phyloP scores from a whole-genome alignment of 352 stramenopile species.

The Elongisporangium undulatum region DNA sequence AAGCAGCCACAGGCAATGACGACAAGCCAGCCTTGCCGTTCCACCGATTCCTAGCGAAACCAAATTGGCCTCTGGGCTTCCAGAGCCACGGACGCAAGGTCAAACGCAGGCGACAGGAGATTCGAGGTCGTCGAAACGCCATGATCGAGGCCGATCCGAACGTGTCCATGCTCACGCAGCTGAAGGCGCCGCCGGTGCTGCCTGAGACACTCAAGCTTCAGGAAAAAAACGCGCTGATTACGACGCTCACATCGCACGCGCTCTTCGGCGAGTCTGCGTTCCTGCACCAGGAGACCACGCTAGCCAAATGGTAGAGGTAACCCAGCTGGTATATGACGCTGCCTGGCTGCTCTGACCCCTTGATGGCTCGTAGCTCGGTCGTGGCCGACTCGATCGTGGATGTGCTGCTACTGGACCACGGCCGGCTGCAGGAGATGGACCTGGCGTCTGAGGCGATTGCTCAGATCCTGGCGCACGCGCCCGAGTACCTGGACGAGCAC shows the following conservation, averaged over 20 bases:
- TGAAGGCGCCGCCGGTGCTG: slow-evolving; percentile 9
- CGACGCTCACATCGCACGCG: slow-evolving; percentile 37
- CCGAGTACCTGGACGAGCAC: slow-evolving; percentile 57
- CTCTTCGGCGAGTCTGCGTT: slow-evolving; percentile 66
- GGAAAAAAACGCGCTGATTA: slow-evolving; percentile 41
- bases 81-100: slow-evolving; percentile 19
- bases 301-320: slow-evolving; percentile 41
- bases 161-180: slow-evolving; percentile 5
- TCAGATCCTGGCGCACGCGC: slow-evolving; percentile 41
- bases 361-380: slow-evolving; percentile 20
- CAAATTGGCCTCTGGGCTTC: slow-evolving; percentile 64
- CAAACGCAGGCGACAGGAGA: slow-evolving; percentile 39
- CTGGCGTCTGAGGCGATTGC: slow-evolving; percentile 47
- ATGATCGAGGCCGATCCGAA: slow-evolving; percentile 8
- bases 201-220: slow-evolving; percentile 19
- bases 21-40: slow-evolving; percentile 36
- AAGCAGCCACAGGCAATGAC: slow-evolving; percentile 6
- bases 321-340: background rate
- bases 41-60: slow-evolving; percentile 50
- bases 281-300: slow-evolving; percentile 36
- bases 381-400: slow-evolving; percentile 68
- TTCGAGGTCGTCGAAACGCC: slow-evolving; percentile 40
- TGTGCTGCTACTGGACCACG: slow-evolving; percentile 64
- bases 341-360: background rate
- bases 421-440: slow-evolving; percentile 76